Conservation (phyloP, 2,329 filamentous ascomycete genomes). For the Penicillium sp. region DNA sequence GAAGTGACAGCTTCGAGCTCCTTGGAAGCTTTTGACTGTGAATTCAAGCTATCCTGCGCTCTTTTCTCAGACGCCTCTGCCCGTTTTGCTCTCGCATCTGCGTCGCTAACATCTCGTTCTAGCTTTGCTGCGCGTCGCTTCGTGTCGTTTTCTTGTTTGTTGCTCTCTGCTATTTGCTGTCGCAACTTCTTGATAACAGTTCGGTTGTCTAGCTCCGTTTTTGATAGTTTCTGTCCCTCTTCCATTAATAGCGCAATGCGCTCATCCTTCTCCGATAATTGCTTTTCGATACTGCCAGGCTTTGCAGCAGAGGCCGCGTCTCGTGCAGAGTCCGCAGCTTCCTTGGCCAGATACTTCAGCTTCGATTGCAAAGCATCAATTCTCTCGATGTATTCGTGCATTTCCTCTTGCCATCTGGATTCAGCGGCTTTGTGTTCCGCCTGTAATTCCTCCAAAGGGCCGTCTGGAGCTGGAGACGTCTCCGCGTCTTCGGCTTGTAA, state of each 20-base stretch:
- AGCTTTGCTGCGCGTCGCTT: conserved; percentile 56
- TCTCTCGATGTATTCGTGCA: conserved; percentile 77
- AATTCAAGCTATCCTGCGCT: conserved; percentile 53
- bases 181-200: conserved; percentile 76
- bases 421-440: conserved; percentile 50
- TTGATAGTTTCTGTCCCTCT: conserved; percentile 84
- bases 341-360: conserved; percentile 78
- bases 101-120: conserved; percentile 50
- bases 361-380: conserved; percentile 92
- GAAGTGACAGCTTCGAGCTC: conserved; percentile 60
- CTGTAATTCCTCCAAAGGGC: conserved; percentile 43
- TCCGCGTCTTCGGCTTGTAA: background rate
- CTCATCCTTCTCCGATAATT: conserved; percentile 82
- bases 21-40: conserved; percentile 49
- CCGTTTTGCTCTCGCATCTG: conserved; percentile 56
- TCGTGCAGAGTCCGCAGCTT: conserved; percentile 71
- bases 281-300: conserved; percentile 67
- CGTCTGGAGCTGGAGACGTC: background rate
- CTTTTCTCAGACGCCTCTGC: conserved; percentile 57
- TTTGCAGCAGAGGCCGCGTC: conserved; percentile 60
- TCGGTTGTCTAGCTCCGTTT: conserved; percentile 79
- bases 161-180: conserved; percentile 48
- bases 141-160: conserved; percentile 47
- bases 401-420: conserved; percentile 70
- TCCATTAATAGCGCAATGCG: conserved; percentile 86